Evolutionary conservation across 495 filamentous ascomycete genomes (phyloP).

Genomic region (Podospora pseudopauciseta): DNA sequence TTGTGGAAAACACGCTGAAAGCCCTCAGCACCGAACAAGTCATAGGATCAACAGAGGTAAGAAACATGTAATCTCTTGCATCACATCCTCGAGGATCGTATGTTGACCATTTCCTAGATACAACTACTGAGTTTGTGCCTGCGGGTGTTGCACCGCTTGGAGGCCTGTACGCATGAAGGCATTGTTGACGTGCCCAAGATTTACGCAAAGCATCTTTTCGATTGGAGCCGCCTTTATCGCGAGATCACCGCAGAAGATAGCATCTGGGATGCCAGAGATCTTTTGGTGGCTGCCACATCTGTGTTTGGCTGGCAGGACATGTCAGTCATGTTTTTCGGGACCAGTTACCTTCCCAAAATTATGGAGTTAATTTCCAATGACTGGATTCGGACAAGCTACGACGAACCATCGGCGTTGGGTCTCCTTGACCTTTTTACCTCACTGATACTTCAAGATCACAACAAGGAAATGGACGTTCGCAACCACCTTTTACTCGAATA

Average conservation of each 20-base stretch:
- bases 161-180: not conserved
- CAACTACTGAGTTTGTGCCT: constrained; percentile 12
- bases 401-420: constrained; percentile 21
- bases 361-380: constrained; percentile 17
- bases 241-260: constrained; percentile 13
- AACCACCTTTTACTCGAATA: constrained; percentile 13
- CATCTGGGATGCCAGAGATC: constrained; percentile 26
- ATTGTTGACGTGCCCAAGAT: not conserved
- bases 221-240: constrained; percentile 19
- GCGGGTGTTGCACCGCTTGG: constrained; percentile 3
- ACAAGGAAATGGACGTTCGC: not conserved
- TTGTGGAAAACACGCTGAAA: not conserved
- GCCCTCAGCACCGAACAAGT: not conserved
- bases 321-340: constrained; percentile 8
- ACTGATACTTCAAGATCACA: constrained; percentile 14
- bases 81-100: not conserved
- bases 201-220: not conserved
- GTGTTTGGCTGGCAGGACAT: constrained; percentile 17
- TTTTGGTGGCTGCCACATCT: constrained; percentile 14
- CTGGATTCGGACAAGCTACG: constrained; percentile 14
- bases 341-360: not conserved
- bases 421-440: constrained; percentile 24
- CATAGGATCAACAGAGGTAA: constrained; percentile 21
- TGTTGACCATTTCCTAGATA: not conserved
- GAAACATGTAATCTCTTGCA: not conserved